phyloP scores from a whole-genome alignment of 306 rosid genomes.

The Pterocarpus santalinus region DNA sequence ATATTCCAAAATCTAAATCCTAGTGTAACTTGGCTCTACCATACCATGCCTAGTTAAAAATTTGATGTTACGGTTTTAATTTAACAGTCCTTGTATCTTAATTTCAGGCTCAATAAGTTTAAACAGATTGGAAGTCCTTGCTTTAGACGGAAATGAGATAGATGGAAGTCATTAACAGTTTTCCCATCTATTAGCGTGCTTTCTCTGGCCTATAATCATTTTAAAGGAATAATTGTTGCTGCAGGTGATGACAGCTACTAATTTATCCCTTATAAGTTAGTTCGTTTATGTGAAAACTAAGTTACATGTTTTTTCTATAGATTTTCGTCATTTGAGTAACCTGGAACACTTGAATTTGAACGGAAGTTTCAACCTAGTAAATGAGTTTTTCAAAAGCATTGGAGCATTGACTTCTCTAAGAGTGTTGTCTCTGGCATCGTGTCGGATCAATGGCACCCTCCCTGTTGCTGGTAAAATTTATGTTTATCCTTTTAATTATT shows the following conservation, averaged over 20 bases:
- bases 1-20: no score
- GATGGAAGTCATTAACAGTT: slow-evolving; percentile 12
- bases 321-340: slow-evolving; percentile 10
- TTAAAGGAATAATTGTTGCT: slow-evolving; percentile 1
- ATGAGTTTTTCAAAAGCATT: slow-evolving; percentile 18
- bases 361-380: neutral
- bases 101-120: slow-evolving; percentile 1
- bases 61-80: no score
- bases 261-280: neutral
- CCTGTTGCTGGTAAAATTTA: neutral
- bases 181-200: slow-evolving; percentile 19
- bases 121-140: slow-evolving; percentile 6
- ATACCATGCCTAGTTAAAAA: no score
- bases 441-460: slow-evolving; percentile 33
- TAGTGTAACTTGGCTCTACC: no score
- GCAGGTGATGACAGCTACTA: neutral
- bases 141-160: neutral
- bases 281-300: no score
- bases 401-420: slow-evolving; percentile 37
- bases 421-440: accelerated
- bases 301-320: slow-evolving; percentile 5
- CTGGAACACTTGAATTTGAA: slow-evolving; percentile 11
- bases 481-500: no score
- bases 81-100: no score
- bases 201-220: neutral